phyloP scores from a whole-genome alignment of 208 protist genomes.

The Crithidia fasciculata region DNA sequence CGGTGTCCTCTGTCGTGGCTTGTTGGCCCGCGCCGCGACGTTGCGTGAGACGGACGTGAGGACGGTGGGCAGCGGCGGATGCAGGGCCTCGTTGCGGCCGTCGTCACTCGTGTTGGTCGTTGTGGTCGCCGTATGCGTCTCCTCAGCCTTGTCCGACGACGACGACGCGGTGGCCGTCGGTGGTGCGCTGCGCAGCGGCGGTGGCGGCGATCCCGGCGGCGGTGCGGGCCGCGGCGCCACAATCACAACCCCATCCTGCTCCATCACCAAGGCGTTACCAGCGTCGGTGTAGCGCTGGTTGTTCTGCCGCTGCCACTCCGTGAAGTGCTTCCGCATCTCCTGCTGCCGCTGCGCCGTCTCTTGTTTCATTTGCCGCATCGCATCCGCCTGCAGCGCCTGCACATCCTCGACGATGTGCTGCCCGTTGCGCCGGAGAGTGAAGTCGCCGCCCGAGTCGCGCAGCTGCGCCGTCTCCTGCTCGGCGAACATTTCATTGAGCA shows the following conservation, averaged over 20 bases:
- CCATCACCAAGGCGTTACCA: slow-evolving; percentile 47
- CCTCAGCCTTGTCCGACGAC: slow-evolving; percentile 5
- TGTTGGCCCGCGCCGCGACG: not conserved
- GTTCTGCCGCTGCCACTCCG: slow-evolving; percentile 49
- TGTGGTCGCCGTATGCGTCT: slow-evolving; percentile 5
- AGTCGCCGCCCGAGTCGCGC: slow-evolving; percentile 1
- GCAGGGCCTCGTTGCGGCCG: not conserved
- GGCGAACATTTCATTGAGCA: slow-evolving; percentile 37
- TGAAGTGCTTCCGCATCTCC: slow-evolving; percentile 43
- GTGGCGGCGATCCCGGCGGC: not conserved
- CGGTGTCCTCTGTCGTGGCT: slow-evolving; percentile 1
- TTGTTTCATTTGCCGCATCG: slow-evolving; percentile 22
- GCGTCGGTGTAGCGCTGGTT: slow-evolving; percentile 43
- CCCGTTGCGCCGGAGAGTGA: slow-evolving; percentile 5
- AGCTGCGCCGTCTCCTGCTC: slow-evolving; percentile 24
- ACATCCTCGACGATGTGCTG: slow-evolving; percentile 25
- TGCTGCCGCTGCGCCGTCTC: slow-evolving; percentile 37
- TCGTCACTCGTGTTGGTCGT: slow-evolving; percentile 10
- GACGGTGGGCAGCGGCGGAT: not conserved
- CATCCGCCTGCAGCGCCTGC: slow-evolving; percentile 22
- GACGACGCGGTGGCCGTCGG: not conserved
- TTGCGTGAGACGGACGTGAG: not conserved
- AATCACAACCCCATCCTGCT: slow-evolving; percentile 52
- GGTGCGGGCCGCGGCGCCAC: slow-evolving; percentile 39
- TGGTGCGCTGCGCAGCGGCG: not conserved